These are phyloP conservation scores for Candida sanyiensis DNA, from an alignment of 805 yeast genomes.

Conservation along the genomic window DNA sequence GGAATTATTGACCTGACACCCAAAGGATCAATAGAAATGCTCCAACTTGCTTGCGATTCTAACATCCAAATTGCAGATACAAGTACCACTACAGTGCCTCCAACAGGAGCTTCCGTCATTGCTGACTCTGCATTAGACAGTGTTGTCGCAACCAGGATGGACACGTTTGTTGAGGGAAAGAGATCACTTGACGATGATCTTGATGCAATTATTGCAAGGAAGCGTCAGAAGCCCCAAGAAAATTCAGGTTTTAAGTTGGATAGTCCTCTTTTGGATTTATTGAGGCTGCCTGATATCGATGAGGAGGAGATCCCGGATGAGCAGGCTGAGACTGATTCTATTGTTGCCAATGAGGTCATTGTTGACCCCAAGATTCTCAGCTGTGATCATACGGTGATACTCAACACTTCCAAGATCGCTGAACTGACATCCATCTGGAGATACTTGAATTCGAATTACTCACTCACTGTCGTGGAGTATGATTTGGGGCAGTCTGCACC, in stretches of 20 bases:
- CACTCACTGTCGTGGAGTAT: slow-evolving; percentile 13
- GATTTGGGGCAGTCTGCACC: slow-evolving; percentile 14
- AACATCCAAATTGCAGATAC: neutral
- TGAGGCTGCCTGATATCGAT: neutral
- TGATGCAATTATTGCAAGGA: slow-evolving; percentile 14
- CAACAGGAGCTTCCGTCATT: neutral
- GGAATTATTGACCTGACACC: too few species aligned
- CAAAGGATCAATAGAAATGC: too few species aligned
- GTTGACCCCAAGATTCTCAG: neutral
- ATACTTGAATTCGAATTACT: neutral
- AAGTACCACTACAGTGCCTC: neutral
- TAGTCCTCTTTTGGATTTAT: neutral
- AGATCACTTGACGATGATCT: slow-evolving; percentile 18
- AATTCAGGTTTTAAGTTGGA: neutral
- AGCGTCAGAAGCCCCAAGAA: neutral
- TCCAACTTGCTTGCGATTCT: neutral
- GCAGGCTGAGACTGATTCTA: neutral
- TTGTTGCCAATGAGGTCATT: neutral
- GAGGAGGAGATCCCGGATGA: neutral
- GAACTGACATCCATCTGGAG: slow-evolving; percentile 4
- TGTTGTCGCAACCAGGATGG: slow-evolving; percentile 7
- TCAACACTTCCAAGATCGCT: slow-evolving; percentile 8
- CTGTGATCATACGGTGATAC: slow-evolving; percentile 2
- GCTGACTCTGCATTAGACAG: neutral
- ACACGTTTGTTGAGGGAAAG: slow-evolving; percentile 7